Evolutionary conservation across 352 stramenopile species (phyloP).

Genomic region (Phytophthora cajani): DNA sequence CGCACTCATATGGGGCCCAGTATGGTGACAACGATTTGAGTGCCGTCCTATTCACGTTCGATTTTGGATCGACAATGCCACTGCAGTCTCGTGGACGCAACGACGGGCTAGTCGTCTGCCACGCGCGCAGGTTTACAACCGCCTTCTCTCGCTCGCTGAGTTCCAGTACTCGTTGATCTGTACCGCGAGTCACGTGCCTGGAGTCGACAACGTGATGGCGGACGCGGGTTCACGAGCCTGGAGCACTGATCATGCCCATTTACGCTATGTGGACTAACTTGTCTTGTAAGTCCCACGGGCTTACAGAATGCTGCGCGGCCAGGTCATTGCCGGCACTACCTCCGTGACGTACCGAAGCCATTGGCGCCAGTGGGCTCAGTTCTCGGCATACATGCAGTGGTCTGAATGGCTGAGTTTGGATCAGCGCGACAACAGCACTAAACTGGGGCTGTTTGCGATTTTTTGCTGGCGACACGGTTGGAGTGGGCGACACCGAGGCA

Average conservation of each 20-base stretch:
- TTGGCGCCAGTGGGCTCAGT: neutral
- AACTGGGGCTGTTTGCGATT: neutral
- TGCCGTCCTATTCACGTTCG: neutral
- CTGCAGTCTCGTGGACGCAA: constrained; percentile 7
- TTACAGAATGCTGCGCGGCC: neutral
- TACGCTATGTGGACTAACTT: neutral
- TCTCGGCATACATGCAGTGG: neutral
- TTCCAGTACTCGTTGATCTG: neutral
- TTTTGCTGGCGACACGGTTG: neutral
- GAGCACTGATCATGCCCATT: neutral
- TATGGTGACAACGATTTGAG: neutral
- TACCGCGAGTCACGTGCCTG: neutral
- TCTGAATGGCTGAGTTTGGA: neutral
- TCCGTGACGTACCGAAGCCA: neutral
- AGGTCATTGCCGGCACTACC: neutral
- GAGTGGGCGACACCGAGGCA: neutral
- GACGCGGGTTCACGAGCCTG: constrained; percentile 6
- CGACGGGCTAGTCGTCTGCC: neutral
- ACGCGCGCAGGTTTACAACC: constrained; percentile 3
- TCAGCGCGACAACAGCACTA: neutral
- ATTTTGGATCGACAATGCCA: constrained; percentile 13
- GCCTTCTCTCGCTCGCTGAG: constrained; percentile 6
- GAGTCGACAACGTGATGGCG: neutral
- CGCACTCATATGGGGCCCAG: neutral
- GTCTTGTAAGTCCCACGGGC: neutral